Conservation (phyloP, 805 yeast genomes). For the Jamesozyma rosinii region DNA sequence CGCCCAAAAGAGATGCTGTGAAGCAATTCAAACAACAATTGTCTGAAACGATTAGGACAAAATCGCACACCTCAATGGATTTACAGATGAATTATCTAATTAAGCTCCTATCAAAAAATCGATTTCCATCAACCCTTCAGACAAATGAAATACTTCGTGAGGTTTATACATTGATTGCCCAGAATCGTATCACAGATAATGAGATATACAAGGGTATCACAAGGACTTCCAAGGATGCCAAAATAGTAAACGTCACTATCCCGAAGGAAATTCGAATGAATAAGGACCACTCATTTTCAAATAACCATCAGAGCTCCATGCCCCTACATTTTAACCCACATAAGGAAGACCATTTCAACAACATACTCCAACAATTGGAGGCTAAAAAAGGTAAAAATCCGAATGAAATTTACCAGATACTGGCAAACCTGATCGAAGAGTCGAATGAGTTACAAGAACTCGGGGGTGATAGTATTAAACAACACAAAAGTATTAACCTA, state of each 20-base stretch:
- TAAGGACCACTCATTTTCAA: neutral
- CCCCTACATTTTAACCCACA: conserved; percentile 1
- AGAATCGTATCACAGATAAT: neutral
- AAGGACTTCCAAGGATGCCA: too few species aligned
- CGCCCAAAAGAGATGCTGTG: neutral
- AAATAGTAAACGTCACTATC: neutral
- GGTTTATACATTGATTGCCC: conserved; percentile 1
- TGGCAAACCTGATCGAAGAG: conserved; percentile 8
- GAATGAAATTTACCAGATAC: conserved; percentile 8
- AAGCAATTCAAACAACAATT: neutral
- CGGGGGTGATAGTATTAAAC: neutral
- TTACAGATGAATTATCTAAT: neutral
- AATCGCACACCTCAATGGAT: neutral
- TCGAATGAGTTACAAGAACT: conserved; percentile 4
- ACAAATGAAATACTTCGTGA: neutral
- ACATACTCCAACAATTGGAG: conserved; percentile 1
- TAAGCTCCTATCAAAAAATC: neutral
- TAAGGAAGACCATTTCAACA: neutral
- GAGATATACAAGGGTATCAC: conserved; percentile 3
- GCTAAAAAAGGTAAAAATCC: neutral
- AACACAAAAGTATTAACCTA: conserved; percentile 8
- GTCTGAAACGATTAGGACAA: neutral
- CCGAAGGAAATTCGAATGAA: neutral
- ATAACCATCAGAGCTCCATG: neutral
- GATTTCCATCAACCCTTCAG: neutral